A percentile compares a stretch with the other conserved stretches of the same genome.
Evolutionary conservation across 495 filamentous ascomycete genomes (phyloP).

Genomic region (Penicillium ucsense): DNA sequence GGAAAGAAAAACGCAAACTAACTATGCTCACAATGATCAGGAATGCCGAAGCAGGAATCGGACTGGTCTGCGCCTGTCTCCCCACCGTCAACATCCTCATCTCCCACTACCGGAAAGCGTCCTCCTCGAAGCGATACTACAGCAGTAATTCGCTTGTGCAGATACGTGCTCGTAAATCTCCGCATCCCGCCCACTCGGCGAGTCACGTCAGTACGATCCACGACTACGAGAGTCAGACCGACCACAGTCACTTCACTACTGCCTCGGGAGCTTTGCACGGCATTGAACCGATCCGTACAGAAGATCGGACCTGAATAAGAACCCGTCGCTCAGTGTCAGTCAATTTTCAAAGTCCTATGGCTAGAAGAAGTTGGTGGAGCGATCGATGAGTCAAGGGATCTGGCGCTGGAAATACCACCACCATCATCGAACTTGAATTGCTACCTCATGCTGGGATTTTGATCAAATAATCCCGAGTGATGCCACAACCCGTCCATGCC

Average conservation of each 20-base stretch:
- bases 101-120: slow-evolving; percentile 18
- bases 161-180: slow-evolving; percentile 17
- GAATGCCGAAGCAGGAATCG: slow-evolving; percentile 38
- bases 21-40: slow-evolving; percentile 9
- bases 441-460: slow-evolving; percentile 10
- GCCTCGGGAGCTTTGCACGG: slow-evolving; percentile 20
- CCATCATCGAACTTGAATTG: not conserved
- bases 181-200: slow-evolving; percentile 7
- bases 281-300: slow-evolving; percentile 3
- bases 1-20: no score
- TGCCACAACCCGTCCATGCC: slow-evolving; percentile 27
- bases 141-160: slow-evolving; percentile 20
- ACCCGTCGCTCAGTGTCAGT: slow-evolving; percentile 2
- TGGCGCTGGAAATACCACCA: no score
- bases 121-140: slow-evolving; percentile 26
- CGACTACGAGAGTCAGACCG: slow-evolving; percentile 23
- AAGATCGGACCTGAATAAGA: slow-evolving; percentile 26
- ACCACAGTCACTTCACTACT: slow-evolving; percentile 29
- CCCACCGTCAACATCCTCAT: slow-evolving; percentile 32
- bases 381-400: no score
- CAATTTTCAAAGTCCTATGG: no score
- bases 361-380: no score
- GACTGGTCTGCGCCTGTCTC: slow-evolving; percentile 40
- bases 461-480: slow-evolving; percentile 20
- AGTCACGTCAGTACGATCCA: slow-evolving; percentile 11